Evolutionary conservation across 106 monocot genomes (phyloP).

Genomic region (Dioscorea alata): DNA sequence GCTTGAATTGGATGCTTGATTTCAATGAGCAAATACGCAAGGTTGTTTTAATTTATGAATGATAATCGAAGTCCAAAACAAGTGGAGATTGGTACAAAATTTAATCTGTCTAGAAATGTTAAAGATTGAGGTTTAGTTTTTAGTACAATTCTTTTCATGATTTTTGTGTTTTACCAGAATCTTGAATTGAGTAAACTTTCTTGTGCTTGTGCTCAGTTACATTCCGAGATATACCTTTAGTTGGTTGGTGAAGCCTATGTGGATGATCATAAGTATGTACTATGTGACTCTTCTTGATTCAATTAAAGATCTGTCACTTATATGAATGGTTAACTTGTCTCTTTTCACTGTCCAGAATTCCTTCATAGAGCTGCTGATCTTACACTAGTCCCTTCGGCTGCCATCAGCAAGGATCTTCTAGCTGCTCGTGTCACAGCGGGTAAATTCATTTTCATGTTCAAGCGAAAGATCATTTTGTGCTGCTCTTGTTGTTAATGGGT

Average conservation of each 20-base stretch:
- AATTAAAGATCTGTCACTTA: too few species aligned
- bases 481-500: background rate
- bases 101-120: too few species aligned
- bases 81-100: too few species aligned
- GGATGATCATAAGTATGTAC: constrained; percentile 72
- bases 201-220: constrained; percentile 51
- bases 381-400: constrained; percentile 87
- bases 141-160: too few species aligned
- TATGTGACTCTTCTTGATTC: background rate
- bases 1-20: too few species aligned
- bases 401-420: constrained; percentile 73
- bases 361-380: constrained; percentile 92
- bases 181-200: too few species aligned
- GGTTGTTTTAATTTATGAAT: too few species aligned
- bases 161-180: too few species aligned
- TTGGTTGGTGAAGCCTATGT: constrained; percentile 92
- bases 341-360: constrained; percentile 40
- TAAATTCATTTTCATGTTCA: constrained; percentile 6
- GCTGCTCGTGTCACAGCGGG: constrained; percentile 64
- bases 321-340: background rate
- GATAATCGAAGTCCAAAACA: too few species aligned
- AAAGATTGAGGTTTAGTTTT: too few species aligned
- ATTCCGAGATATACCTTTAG: constrained; percentile 94
- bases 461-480: background rate
- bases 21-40: too few species aligned